Conservation (phyloP, 805 yeast genomes). For the Tetrapisispora namnaoensis region DNA sequence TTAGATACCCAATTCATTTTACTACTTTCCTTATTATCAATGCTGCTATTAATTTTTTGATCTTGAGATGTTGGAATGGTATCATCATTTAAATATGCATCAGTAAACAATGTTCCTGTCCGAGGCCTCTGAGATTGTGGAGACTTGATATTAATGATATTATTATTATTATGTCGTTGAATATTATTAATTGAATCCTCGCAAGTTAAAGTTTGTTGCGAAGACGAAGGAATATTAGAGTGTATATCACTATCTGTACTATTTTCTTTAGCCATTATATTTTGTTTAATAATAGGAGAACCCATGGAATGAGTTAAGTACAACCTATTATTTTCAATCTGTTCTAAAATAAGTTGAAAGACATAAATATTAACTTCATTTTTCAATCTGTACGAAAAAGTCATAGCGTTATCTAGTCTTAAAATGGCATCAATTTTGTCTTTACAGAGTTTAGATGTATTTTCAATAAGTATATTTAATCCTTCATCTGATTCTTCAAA, state of each 20-base stretch:
- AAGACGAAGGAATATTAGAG: neutral
- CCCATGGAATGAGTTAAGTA: conserved; percentile 9
- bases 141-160: conserved; percentile 11
- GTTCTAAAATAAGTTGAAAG: conserved; percentile 49
- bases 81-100: conserved; percentile 34
- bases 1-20: neutral
- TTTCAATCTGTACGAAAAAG: conserved; percentile 66
- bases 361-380: conserved; percentile 69
- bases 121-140: conserved; percentile 18
- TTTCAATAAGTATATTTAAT: conserved; percentile 49
- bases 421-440: conserved; percentile 61
- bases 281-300: neutral
- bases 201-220: neutral
- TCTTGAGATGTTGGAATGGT: conserved; percentile 27
- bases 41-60: neutral
- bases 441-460: conserved; percentile 51
- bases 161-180: neutral
- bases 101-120: conserved; percentile 29
- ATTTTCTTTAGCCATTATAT: neutral
- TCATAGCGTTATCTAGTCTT: conserved; percentile 62
- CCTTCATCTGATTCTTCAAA: conserved; percentile 41
- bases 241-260: neutral
- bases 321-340: conserved; percentile 41
- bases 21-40: conserved; percentile 6
- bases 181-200: neutral